These are phyloP conservation scores for Iris macrosiphon DNA, from an alignment of 106 monocot species.

Conservation along the genomic window DNA sequence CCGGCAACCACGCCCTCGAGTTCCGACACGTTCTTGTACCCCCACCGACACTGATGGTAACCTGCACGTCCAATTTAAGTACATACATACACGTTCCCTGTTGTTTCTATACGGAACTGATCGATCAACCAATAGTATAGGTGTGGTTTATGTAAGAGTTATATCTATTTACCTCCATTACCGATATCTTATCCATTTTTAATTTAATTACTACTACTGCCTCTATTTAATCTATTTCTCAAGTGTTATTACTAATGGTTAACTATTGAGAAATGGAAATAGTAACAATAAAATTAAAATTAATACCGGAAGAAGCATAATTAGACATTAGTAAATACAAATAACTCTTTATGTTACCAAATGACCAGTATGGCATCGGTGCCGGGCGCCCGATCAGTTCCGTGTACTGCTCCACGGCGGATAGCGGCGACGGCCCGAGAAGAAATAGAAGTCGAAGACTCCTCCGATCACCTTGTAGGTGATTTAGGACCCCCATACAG, in stretches of 20 bases:
- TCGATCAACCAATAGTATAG: no score
- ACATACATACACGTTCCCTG: no score
- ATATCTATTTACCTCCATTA: no score
- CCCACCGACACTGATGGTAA: slow-evolving; percentile 66
- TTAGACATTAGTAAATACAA: no score
- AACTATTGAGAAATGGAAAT: neutral
- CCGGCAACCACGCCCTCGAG: slow-evolving; percentile 51
- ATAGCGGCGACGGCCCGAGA: slow-evolving; percentile 39
- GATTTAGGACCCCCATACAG: slow-evolving; percentile 24
- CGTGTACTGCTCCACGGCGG: slow-evolving; percentile 50
- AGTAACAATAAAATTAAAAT: neutral
- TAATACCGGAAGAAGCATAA: no score
- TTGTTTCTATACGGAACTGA: no score
- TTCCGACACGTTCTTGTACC: slow-evolving; percentile 57
- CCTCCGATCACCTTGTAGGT: slow-evolving; percentile 66
- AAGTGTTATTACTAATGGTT: neutral
- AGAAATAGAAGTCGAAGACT: slow-evolving; percentile 49
- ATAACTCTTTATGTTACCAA: slow-evolving; percentile 27
- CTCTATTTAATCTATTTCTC: neutral
- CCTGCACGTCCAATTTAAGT: no score
- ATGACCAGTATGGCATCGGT: slow-evolving; percentile 72
- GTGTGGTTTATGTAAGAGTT: no score
- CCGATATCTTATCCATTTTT: neutral
- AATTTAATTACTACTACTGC: neutral
- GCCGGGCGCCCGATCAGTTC: slow-evolving; percentile 44